A percentile compares a stretch with the other conserved stretches of the same genome.
phyloP scores from a whole-genome alignment of 1,284 basidiomycete species.

The Apiotrichum domesticum region DNA sequence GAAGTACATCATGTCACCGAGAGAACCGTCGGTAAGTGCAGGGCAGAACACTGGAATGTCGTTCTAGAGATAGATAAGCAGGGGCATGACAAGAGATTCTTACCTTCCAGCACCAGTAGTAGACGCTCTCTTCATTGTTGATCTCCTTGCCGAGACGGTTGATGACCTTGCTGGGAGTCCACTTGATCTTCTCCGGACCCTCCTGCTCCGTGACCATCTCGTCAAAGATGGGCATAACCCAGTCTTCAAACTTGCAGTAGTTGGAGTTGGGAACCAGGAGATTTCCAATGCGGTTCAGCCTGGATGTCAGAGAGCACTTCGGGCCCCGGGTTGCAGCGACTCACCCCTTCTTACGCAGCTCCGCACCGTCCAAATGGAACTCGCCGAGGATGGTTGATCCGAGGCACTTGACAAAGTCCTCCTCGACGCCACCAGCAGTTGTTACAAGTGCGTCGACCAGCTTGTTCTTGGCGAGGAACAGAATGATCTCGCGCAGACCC shows the following conservation, averaged over 20 bases:
- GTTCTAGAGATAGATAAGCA: conserved; percentile 57
- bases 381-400: conserved; percentile 92
- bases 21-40: conserved; percentile 92
- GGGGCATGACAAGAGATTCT: conserved; percentile 27
- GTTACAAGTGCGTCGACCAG: conserved; percentile 88
- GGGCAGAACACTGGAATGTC: conserved; percentile 98
- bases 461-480: conserved; percentile 88
- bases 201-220: conserved; percentile 83
- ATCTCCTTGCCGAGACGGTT: conserved; percentile 90
- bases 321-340: conserved; percentile 6
- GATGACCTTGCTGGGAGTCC: conserved; percentile 95
- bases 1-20: conserved; percentile 99
- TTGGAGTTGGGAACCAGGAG: conserved; percentile 96
- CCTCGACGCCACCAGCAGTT: conserved; percentile 96
- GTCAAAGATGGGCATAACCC: conserved; percentile 92
- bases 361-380: conserved; percentile 86
- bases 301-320: conserved; percentile 8
- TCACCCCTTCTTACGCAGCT: conserved; percentile 69
- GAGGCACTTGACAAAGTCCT: conserved; percentile 98
- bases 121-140: conserved; percentile 90
- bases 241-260: conserved; percentile 99
- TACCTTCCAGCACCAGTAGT: conserved; percentile 99
- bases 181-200: conserved; percentile 47
- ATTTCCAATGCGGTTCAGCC: conserved; percentile 96
- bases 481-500: conserved; percentile 86